Base-by-base conservation (phyloP, 345 rosid genomes). In the Gossypium arboreum region DNA sequence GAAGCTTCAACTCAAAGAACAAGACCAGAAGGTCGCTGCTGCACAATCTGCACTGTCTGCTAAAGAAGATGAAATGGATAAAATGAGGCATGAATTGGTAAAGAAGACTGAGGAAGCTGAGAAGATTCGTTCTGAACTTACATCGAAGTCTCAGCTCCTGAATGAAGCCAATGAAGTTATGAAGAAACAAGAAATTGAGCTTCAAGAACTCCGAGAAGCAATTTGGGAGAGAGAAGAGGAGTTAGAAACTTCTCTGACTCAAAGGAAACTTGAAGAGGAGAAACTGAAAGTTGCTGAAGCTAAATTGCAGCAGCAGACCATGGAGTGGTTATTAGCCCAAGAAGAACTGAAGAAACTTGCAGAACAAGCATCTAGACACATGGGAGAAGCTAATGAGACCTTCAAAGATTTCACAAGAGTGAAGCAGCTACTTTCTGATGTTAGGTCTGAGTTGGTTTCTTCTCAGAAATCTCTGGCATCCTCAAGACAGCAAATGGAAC, bases 371-470 rank as follows among this genome's bases (percentile, higher is more conserved):
- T 47, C 86, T 9, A 80, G 84, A 68, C 83, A 78, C 22, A 75
- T 73, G 71, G 83, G 78, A 65, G 88, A 87, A 82, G 85, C 88
- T 70, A 79, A 82, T 6, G 90, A 81, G 76, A 79, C 94, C 8
- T 58, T 84, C 82, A 85, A 89, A 58, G 92, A 86, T 69, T 85
- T 92, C 77, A 82, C 75, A 54, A 88, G 86, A 82, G 97, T 92
- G 78, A 92, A 80, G 82, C 83, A 79, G 80, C 97, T 94, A 81
- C 83, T 92, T 64, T 66, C 71, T 20, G 89, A 89, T 74, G 92
- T 92, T 80, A 86, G 92, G 82, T 83, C 91, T 7, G 90, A 92
- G 81, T 81, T 92, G 82, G 77, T 89, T 78, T 81, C 89, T 73
- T 89, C 94, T 44, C 91, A 88, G 80, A 82, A 91, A 76, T 87